Percentiles rank a stretch among this genome's conserved stretches.
phyloP scores from a whole-genome alignment of 2,329 filamentous ascomycete species.

The Colletotrichum sp. region DNA sequence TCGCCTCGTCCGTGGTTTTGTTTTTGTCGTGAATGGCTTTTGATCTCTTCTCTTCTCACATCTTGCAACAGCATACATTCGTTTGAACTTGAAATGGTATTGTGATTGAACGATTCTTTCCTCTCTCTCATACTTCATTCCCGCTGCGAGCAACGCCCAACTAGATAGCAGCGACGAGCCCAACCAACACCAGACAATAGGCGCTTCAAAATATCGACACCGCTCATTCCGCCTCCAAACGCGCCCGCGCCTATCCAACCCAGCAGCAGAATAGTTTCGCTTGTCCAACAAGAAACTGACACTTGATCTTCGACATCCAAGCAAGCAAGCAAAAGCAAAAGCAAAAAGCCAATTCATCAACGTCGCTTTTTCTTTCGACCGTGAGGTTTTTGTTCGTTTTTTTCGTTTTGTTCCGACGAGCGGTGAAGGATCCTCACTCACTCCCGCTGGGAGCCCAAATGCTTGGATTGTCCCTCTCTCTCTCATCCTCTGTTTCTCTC shows the following conservation, averaged over 20 bases:
- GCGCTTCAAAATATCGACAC: background rate
- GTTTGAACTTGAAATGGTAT: background rate
- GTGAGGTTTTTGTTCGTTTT: background rate
- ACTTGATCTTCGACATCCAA: background rate
- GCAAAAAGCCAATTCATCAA: background rate
- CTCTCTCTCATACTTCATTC: background rate
- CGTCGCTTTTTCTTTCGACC: background rate
- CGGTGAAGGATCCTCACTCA: background rate
- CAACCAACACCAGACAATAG: no score
- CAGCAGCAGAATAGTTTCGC: background rate
- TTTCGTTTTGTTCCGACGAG: background rate
- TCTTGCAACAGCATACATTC: background rate
- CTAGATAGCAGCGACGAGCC: background rate
- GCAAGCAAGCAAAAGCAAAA: background rate
- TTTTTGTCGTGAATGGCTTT: background rate
- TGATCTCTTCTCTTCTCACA: background rate
- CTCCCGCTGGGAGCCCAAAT: background rate
- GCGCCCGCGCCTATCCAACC: background rate
- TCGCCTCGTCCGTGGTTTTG: background rate
- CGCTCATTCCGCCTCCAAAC: background rate
- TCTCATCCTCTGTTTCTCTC: background rate
- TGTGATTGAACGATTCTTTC: background rate
- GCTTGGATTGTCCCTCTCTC: background rate
- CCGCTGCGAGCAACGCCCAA: background rate
- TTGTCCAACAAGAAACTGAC: background rate